Conservation (phyloP, 1,139 yeast species). For the Insectozyma bohioensis region DNA sequence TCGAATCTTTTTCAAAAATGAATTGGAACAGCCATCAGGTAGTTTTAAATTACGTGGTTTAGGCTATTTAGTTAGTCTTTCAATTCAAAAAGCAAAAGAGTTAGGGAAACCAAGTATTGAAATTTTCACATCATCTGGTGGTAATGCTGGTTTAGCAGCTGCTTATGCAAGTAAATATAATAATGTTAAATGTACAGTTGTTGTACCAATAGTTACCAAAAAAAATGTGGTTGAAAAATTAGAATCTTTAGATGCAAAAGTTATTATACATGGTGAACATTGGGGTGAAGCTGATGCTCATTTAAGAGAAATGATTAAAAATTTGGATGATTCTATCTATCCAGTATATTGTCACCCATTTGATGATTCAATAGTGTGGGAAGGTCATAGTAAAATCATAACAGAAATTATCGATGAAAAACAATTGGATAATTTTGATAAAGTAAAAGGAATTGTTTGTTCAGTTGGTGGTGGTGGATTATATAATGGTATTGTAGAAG, state of each 20-base stretch:
- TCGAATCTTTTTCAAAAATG: slow-evolving; percentile 43
- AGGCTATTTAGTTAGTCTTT: slow-evolving; percentile 29
- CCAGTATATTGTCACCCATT: slow-evolving; percentile 44
- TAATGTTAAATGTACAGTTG: slow-evolving; percentile 37
- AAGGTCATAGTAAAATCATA: slow-evolving; percentile 38
- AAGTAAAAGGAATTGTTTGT: slow-evolving; percentile 37
- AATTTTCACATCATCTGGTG: slow-evolving; percentile 45
- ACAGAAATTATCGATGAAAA: slow-evolving; percentile 27
- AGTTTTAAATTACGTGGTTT: slow-evolving; percentile 43
- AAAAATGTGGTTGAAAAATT: slow-evolving; percentile 26
- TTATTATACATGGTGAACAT: slow-evolving; percentile 31
- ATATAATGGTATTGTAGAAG: slow-evolving; percentile 38
- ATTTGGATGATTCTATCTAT: slow-evolving; percentile 17
- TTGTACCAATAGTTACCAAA: slow-evolving; percentile 31
- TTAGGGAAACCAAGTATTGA: slow-evolving; percentile 21
- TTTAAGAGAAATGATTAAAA: slow-evolving; percentile 21
- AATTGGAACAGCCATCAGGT: slow-evolving; percentile 42
- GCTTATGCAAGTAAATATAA: slow-evolving; percentile 34
- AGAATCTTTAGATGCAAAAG: slow-evolving; percentile 27
- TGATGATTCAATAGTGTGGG: slow-evolving; percentile 39
- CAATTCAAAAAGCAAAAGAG: slow-evolving; percentile 20
- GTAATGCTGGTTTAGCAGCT: slow-evolving; percentile 49
- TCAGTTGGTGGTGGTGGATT: slow-evolving; percentile 39
- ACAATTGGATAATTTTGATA: slow-evolving; percentile 21
- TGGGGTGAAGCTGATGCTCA: slow-evolving; percentile 40